These are phyloP conservation scores for Diutina rugosa DNA, from an alignment of 1,139 yeast species.

Conservation along the genomic window DNA sequence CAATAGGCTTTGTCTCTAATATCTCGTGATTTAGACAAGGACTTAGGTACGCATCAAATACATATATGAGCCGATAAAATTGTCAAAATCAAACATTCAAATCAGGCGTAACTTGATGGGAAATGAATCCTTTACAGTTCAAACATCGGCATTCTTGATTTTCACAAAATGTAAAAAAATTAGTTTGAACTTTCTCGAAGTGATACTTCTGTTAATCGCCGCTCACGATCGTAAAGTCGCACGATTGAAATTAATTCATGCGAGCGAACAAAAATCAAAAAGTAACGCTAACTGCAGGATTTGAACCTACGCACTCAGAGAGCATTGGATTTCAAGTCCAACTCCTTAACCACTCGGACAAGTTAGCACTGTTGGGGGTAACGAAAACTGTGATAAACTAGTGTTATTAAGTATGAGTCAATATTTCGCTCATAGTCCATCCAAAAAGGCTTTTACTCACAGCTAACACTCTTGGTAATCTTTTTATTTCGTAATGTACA, in stretches of 20 bases:
- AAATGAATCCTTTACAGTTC: too few species aligned
- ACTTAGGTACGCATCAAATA: neutral
- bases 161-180: too few species aligned
- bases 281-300: slow-evolving; percentile 1
- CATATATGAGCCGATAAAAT: neutral
- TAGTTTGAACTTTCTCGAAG: too few species aligned
- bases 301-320: neutral
- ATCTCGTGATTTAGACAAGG: too few species aligned
- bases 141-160: too few species aligned
- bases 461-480: too few species aligned
- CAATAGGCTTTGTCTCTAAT: neutral
- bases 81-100: too few species aligned
- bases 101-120: neutral
- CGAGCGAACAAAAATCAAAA: neutral
- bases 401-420: neutral
- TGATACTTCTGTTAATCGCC: too few species aligned
- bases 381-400: neutral
- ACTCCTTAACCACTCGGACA: slow-evolving; percentile 2
- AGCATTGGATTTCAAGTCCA: neutral
- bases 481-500: too few species aligned
- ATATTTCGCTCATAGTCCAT: neutral
- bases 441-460: neutral
- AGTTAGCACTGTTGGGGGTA: neutral
- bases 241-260: neutral
- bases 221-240: too few species aligned